Evolutionary conservation across 225 moss, liverwort and hornwort genomes (phyloP), one percentile per base, ranked within the genome.

Genomic region (Ulota crispa): DNA sequence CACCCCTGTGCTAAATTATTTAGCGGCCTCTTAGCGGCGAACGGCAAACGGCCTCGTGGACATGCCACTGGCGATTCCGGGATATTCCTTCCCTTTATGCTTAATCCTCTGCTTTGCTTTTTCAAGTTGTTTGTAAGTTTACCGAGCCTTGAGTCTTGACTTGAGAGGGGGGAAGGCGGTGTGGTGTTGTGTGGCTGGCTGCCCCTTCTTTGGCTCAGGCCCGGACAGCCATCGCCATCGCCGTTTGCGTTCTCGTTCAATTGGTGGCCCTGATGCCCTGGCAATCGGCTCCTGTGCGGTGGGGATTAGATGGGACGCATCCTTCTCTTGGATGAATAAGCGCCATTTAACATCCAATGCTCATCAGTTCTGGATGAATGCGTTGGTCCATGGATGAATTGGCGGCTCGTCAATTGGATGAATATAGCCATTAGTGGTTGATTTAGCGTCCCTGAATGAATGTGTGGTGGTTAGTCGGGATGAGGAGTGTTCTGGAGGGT

Each of bases 231-330:
- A 72, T 81, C 77, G 72, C 45, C 14, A 34, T 78, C 55, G 79
- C 78, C 59, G 63, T 55, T 23, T 16, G 68, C 52, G 57, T 68
- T 45, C 32, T 26, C 0, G 72, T 73, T 41, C 55, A 74, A 86
- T 86, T 82, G 82, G 86, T 78, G 63, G 68, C 16, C 5, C 63
- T n/a, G 66, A 81, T 81, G 70, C 27, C 70, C 70, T 43, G 20
- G 5, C 27, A 16, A 80, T 84, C 77, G 23, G 47, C 47, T 34
- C 23, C 39, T 47, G 42, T 10, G 73, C 67, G 78, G 72, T 60
- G 73, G 61, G 70, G 81, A 81, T 85, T n/a, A 78, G 77, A 81
- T 85, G 78, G 60, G 68, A 9, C 27, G 57, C 78, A 15, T 21
- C 14, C 57, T n/a, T 13, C 3, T 2, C 0, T 0, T 0, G 34